A percentile compares a stretch with the other conserved stretches of the same genome.
phyloP scores from a whole-genome alignment of 1,284 basidiomycete genomes.

The Coniferiporia weirii region DNA sequence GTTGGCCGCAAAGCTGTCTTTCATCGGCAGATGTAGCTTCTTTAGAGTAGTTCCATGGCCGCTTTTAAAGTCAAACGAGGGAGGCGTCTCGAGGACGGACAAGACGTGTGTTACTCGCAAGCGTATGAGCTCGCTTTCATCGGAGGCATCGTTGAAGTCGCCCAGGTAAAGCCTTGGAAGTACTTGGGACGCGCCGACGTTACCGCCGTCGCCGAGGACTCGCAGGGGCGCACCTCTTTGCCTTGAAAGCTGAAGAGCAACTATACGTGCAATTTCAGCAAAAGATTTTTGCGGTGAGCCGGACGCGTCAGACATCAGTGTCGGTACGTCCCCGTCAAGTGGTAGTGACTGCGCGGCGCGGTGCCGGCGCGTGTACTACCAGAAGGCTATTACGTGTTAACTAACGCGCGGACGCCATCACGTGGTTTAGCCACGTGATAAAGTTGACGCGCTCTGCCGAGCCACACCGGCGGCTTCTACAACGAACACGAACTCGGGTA shows the following conservation, averaged over 20 bases:
- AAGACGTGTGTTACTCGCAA: slow-evolving; percentile 38
- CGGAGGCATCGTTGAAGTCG: slow-evolving; percentile 49
- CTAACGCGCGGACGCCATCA: background rate
- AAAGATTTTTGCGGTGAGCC: background rate
- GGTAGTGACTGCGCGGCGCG: too few relatives aligned
- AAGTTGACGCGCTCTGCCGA: background rate
- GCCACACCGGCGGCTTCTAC: background rate
- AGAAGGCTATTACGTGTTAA: background rate
- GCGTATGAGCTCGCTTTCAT: slow-evolving; percentile 38
- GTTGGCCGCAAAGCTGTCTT: slow-evolving; percentile 28
- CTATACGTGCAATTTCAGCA: background rate
- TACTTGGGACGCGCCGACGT: slow-evolving; percentile 34
- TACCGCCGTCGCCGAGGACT: background rate
- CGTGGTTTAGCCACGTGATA: background rate
- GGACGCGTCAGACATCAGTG: background rate
- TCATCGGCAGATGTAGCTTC: slow-evolving; percentile 32
- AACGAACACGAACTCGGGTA: background rate
- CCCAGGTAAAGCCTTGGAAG: slow-evolving; percentile 62
- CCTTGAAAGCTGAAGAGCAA: slow-evolving; percentile 5
- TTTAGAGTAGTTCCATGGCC: slow-evolving; percentile 23
- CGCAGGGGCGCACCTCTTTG: background rate
- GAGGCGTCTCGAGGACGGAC: slow-evolving; percentile 34
- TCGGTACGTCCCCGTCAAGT: background rate
- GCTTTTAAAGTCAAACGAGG: slow-evolving; percentile 31
- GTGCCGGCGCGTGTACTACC: background rate